Evolutionary conservation across 1,139 yeast species (phyloP).

Genomic region (Saccharomyces hybrid): DNA sequence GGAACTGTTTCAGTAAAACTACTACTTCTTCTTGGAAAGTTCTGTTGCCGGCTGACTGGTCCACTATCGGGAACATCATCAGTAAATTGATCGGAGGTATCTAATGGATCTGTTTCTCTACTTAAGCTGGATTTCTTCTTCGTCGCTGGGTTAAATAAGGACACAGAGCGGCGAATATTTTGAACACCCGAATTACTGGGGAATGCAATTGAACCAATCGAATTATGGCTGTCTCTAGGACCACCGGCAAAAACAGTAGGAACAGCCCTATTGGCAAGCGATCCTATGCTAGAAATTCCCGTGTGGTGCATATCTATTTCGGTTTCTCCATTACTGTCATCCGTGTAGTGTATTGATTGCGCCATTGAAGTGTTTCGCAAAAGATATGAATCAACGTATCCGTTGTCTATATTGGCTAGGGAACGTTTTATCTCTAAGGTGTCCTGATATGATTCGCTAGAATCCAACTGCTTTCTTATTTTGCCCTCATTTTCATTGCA

Average conservation of each 20-base stretch:
- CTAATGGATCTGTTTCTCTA: conserved; percentile 17
- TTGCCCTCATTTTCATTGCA: conserved; percentile 19
- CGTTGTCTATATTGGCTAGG: conserved; percentile 50
- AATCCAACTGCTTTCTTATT: conserved; percentile 37
- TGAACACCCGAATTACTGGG: conserved; percentile 8
- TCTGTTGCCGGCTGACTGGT: not conserved
- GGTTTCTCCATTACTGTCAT: conserved; percentile 5
- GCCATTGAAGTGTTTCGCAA: conserved; percentile 36
- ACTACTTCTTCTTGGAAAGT: not conserved
- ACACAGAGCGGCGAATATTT: conserved; percentile 5
- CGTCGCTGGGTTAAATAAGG: conserved; percentile 3
- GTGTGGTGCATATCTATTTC: not conserved
- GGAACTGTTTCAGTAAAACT: not conserved
- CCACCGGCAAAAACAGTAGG: conserved; percentile 23
- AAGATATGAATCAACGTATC: conserved; percentile 50
- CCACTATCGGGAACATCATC: not conserved
- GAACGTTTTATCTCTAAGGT: conserved; percentile 19
- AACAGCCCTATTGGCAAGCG: conserved; percentile 4
- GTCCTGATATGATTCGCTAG: conserved; percentile 18
- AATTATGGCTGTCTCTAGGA: conserved; percentile 22
- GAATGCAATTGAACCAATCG: conserved; percentile 15
- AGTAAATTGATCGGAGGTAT: not conserved
- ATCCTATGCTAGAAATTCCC: conserved; percentile 6
- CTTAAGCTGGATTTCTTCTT: conserved; percentile 25
- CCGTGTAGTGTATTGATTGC: not conserved